phyloP scores from a whole-genome alignment of 129 eudicot genomes.

The Rutidosis leptorrhynchoides region DNA sequence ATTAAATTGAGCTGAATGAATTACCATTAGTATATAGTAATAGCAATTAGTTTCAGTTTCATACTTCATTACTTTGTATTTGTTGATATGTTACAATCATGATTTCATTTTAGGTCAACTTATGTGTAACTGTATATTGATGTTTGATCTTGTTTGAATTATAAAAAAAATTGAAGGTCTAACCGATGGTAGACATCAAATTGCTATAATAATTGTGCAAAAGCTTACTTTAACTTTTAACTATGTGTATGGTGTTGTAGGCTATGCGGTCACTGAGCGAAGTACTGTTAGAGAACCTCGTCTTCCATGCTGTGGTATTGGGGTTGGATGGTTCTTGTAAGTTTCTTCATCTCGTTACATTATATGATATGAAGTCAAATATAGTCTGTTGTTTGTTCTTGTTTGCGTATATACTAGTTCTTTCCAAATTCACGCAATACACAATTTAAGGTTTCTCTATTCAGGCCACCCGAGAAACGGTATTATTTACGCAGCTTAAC shows the following conservation, averaged over 20 bases:
- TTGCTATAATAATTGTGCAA: slow-evolving; percentile 8
- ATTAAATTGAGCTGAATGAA: not conserved
- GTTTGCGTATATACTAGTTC: no score
- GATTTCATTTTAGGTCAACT: not conserved
- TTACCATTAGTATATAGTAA: not conserved
- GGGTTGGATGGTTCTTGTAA: slow-evolving; percentile 87
- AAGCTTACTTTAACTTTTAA: slow-evolving; percentile 7
- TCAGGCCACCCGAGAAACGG: no score
- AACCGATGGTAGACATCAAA: not conserved
- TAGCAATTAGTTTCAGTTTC: not conserved
- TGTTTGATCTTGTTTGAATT: slow-evolving; percentile 5
- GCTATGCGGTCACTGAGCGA: slow-evolving; percentile 89
- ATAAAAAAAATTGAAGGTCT: not conserved
- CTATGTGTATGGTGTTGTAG: slow-evolving; percentile 34
- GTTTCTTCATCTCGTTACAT: slow-evolving; percentile 24
- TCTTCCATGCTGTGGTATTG: slow-evolving; percentile 95
- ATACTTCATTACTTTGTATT: slow-evolving; percentile 3
- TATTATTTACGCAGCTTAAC: no score
- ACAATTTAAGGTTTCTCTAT: no score
- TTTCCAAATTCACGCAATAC: slow-evolving; percentile 6
- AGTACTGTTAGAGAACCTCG: slow-evolving; percentile 68
- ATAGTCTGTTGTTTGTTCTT: not conserved
- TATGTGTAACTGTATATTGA: not conserved
- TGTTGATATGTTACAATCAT: not conserved
- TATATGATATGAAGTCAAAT: not conserved